phyloP scores from a whole-genome alignment of 352 stramenopile genomes.

The Pythium oligandrum region DNA sequence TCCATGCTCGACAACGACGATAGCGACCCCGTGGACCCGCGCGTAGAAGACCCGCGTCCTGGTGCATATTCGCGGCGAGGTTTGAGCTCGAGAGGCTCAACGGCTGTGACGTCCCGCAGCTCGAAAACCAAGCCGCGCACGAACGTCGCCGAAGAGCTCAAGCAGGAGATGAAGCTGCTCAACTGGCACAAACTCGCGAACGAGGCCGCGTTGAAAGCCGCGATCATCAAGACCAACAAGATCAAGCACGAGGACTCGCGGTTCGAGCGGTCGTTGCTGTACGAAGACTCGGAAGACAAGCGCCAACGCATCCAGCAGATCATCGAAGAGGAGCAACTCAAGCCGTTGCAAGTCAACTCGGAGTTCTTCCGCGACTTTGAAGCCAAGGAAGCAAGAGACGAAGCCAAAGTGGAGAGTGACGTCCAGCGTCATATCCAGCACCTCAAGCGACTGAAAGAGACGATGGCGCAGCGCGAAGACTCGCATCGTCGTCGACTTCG shows the following conservation, averaged over 20 bases:
- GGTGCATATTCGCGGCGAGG: too few relatives aligned
- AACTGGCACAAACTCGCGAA: constrained; percentile 95
- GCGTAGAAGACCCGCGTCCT: not conserved
- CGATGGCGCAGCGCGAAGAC: constrained; percentile 58
- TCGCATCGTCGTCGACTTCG: constrained; percentile 49
- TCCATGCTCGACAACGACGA: not conserved
- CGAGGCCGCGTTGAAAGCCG: constrained; percentile 89
- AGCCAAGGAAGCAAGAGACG: constrained; percentile 52
- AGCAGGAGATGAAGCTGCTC: constrained; percentile 92
- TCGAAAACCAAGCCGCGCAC: constrained; percentile 14
- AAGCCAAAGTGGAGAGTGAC: constrained; percentile 73
- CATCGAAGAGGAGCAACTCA: constrained; percentile 89
- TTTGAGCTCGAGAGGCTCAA: not conserved
- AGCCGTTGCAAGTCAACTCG: constrained; percentile 86
- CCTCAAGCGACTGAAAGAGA: constrained; percentile 72
- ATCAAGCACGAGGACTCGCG: constrained; percentile 72
- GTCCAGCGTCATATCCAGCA: constrained; percentile 88
- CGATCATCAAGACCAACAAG: constrained; percentile 87
- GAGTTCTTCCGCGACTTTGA: constrained; percentile 87
- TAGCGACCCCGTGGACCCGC: constrained; percentile 5
- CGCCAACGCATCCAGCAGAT: constrained; percentile 88
- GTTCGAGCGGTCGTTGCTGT: constrained; percentile 31
- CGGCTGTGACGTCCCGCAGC: constrained; percentile 28
- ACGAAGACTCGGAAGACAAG: constrained; percentile 74
- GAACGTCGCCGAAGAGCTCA: constrained; percentile 64